Evolutionary conservation across 305 asterid genomes (phyloP).

Genomic region (Solanum hybrid): DNA sequence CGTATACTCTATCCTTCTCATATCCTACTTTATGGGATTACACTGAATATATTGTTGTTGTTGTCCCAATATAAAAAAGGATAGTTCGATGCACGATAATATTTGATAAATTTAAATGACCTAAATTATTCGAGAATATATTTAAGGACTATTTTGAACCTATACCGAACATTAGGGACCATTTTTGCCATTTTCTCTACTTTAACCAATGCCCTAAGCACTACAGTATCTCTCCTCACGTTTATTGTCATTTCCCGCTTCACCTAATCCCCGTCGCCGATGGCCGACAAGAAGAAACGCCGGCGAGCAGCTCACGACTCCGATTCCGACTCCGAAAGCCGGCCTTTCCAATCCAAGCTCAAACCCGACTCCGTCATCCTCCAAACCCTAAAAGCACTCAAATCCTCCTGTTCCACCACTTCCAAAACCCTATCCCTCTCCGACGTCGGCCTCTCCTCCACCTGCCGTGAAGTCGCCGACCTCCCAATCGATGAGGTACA

Average conservation of each 20-base stretch:
- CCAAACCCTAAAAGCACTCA: conserved; percentile 37
- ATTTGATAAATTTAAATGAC: background rate
- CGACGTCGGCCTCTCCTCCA: conserved; percentile 57
- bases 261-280: background rate
- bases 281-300: conserved; percentile 67
- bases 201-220: background rate
- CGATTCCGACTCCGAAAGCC: conserved; percentile 39
- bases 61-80: background rate
- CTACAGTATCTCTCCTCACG: background rate
- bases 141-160: background rate
- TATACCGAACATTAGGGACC: background rate
- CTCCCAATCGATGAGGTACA: conserved; percentile 66
- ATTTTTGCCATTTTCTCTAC: background rate
- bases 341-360: conserved; percentile 49
- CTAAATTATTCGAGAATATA: background rate
- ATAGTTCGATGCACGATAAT: background rate
- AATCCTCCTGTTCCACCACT: conserved; percentile 21
- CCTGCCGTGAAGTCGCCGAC: conserved; percentile 72
- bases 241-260: background rate
- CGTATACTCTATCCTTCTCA: background rate
- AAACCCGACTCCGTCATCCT: conserved; percentile 54
- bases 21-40: background rate
- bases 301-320: conserved; percentile 37
- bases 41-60: background rate
- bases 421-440: conserved; percentile 43